Evolutionary conservation across 2,329 filamentous ascomycete genomes (phyloP), one percentile per base, ranked within the genome.

Genomic region (Alternaria consortialis): DNA sequence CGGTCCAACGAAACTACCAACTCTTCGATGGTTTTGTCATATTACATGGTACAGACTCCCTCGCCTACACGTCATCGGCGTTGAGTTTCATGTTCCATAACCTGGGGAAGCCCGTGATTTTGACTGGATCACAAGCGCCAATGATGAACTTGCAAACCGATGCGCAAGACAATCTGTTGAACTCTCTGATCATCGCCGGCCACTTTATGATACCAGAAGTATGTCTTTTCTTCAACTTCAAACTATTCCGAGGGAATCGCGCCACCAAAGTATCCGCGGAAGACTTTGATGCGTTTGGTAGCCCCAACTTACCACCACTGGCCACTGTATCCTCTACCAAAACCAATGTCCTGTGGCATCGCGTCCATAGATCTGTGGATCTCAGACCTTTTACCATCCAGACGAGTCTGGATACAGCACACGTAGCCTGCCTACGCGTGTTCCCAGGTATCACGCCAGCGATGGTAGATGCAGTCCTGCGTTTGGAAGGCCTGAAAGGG

Each of bases 201-300:
- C 95, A 95, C 62, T 97, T 97, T 75, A 91, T 93, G 81, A 92
- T 97, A 59, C 93, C 94, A 0, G 94, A 97, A 77, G 94, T 97
- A 54, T 94, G 92, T 76, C 85, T 97, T 36, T 97, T 96, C 83
- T 97, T 97, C 84, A 92, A 95, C 79, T 91, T 96, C 81, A 92
- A 90, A 68, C 86, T 97, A 20, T 96, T 94, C 81, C 88, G 94
- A 27, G 94, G 94, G 15, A 97, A 97, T 79, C 85, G 94, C 61
- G 89, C 91, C 9, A 95, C 92, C 64, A 97, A 97, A 79, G 88
- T 96, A 32, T 94, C 92, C 13, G 91, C 93, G 6, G 92, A 91
- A 60, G 88, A 91, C 55, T 97, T 96, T 75, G 89, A 92, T 58
- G 94, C 93, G 7, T 97, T 97, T 77, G 90, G 89, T 59, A 93